Percentiles rank a stretch among this genome's conserved stretches.
These are phyloP conservation scores for Hyaloscypha hepaticicola DNA, from an alignment of 495 filamentous ascomycete genomes.

Conservation along the genomic window DNA sequence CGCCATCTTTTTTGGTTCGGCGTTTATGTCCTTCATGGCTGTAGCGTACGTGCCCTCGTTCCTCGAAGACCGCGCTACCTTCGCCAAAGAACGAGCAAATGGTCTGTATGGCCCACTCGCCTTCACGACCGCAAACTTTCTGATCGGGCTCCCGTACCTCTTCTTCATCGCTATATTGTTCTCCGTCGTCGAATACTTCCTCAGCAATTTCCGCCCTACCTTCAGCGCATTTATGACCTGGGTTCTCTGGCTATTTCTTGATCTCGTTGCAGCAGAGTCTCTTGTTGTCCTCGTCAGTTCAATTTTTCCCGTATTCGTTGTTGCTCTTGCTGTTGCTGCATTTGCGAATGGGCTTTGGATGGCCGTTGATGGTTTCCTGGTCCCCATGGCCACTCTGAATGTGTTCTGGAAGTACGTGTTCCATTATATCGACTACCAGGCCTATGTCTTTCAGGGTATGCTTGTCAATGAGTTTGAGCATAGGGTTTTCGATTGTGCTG, in stretches of 20 bases:
- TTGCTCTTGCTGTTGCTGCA: conserved; percentile 69
- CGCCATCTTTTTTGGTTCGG: conserved; percentile 75
- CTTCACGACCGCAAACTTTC: conserved; percentile 73
- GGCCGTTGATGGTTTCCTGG: conserved; percentile 73
- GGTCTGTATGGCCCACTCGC: conserved; percentile 70
- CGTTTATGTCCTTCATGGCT: conserved; percentile 91
- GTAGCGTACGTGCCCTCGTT: conserved; percentile 78
- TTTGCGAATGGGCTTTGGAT: conserved; percentile 88
- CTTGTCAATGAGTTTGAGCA: conserved; percentile 77
- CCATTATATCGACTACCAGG: conserved; percentile 66
- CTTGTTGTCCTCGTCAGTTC: conserved; percentile 73
- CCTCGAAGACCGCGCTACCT: conserved; percentile 72
- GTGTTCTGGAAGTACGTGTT: conserved; percentile 82
- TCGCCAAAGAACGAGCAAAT: conserved; percentile 72
- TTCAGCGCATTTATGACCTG: conserved; percentile 69
- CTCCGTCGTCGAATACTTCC: conserved; percentile 72
- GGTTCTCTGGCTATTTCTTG: conserved; percentile 83
- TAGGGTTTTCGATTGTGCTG: conserved; percentile 56
- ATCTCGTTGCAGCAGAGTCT: conserved; percentile 75
- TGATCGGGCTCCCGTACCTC: conserved; percentile 75
- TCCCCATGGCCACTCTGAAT: conserved; percentile 59
- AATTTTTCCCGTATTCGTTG: conserved; percentile 73
- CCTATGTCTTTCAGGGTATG: conserved; percentile 83
- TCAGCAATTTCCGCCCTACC: conserved; percentile 67
- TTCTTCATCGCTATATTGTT: conserved; percentile 70